These are phyloP conservation scores for Thymus mandschuricus DNA, from an alignment of 257 asterid genomes.

Conservation along the genomic window DNA sequence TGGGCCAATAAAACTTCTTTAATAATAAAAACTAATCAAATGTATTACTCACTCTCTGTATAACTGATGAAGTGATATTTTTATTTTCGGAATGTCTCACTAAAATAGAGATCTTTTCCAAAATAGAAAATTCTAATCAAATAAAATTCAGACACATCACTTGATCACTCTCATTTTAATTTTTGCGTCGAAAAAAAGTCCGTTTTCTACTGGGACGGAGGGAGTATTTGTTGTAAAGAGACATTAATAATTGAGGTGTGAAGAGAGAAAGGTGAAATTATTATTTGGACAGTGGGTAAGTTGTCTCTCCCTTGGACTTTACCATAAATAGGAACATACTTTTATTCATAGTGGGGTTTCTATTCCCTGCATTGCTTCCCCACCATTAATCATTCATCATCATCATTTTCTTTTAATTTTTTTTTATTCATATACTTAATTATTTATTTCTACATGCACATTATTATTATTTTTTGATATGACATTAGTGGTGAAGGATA, in stretches of 20 bases:
- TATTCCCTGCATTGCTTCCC: slow-evolving; percentile 14
- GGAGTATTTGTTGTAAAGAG: slow-evolving; percentile 17
- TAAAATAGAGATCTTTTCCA: too few species aligned
- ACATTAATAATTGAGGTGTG: slow-evolving; percentile 49
- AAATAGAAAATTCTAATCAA: too few species aligned
- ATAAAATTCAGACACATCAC: too few species aligned
- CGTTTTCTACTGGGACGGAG: too few species aligned
- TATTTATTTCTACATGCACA: not conserved
- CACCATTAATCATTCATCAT: slow-evolving; percentile 4
- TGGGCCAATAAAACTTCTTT: not conserved
- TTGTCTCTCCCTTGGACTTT: slow-evolving; percentile 42
- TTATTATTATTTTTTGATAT: slow-evolving; percentile 17
- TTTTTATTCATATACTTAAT: not conserved
- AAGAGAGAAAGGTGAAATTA: slow-evolving; percentile 28
- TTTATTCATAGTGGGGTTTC: slow-evolving; percentile 36
- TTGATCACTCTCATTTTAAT: too few species aligned
- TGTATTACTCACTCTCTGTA: too few species aligned
- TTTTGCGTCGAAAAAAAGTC: too few species aligned
- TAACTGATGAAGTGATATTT: too few species aligned
- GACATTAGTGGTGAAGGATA: not conserved
- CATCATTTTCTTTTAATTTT: not conserved
- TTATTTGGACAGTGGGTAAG: slow-evolving; percentile 31
- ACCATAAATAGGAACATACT: slow-evolving; percentile 39
- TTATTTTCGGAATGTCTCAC: too few species aligned
- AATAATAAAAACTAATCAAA: not conserved